Evolutionary conservation across 768 basidiomycete genomes (phyloP).

Genomic region (Russula olivacea): DNA sequence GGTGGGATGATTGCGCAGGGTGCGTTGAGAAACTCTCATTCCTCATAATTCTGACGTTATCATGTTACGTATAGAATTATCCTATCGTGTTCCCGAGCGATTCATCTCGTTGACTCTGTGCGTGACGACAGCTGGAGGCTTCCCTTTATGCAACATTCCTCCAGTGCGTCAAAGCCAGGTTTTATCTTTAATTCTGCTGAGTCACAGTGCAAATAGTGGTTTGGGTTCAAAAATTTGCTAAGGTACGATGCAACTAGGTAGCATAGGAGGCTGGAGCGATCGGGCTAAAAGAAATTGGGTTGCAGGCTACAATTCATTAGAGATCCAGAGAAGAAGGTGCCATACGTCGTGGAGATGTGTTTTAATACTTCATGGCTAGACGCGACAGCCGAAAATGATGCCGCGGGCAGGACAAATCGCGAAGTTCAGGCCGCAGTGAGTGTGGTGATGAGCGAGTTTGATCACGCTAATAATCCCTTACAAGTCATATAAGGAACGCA

Average conservation of each 20-base stretch:
- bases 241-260: constrained; percentile 2
- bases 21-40: constrained; percentile 26
- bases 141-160: constrained; percentile 52
- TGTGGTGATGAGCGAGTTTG: background rate
- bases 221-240: constrained; percentile 18
- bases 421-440: constrained; percentile 53
- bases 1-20: constrained; percentile 86
- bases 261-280: background rate
- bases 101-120: constrained; percentile 59
- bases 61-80: constrained; percentile 48
- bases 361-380: constrained; percentile 60
- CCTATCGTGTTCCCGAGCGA: constrained; percentile 57
- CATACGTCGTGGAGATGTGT: constrained; percentile 49
- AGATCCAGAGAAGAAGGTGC: constrained; percentile 45
- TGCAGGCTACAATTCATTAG: constrained; percentile 36
- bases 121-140: constrained; percentile 66
- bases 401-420: constrained; percentile 55
- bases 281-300: constrained; percentile 25
- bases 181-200: background rate
- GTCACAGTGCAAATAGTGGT: constrained; percentile 18
- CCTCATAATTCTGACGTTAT: background rate
- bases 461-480: background rate
- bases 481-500: constrained; percentile 44
- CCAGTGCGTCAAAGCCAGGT: constrained; percentile 40
- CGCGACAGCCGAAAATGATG: constrained; percentile 45